These are phyloP conservation scores for Phaeosphaeriaceae sp. DNA, from an alignment of 2,329 filamentous ascomycete species.

Conservation along the genomic window DNA sequence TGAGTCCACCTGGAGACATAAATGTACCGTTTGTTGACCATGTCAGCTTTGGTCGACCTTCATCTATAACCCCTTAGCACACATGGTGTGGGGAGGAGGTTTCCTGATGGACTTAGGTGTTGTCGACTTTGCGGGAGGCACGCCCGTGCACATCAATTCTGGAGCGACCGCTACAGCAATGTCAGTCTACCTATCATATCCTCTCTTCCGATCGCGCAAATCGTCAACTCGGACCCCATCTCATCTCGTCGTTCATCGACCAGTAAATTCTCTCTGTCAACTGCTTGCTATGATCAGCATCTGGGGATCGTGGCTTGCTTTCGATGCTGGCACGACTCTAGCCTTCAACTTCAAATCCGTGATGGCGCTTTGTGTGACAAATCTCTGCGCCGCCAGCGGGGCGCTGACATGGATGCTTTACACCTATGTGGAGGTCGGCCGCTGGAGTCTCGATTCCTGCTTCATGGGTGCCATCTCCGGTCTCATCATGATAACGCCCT, in stretches of 20 bases:
- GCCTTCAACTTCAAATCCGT: constrained; percentile 59
- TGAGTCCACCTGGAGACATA: constrained; percentile 12
- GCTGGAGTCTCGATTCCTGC: constrained; percentile 58
- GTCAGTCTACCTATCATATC: constrained; percentile 60
- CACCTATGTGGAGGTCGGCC: constrained; percentile 52
- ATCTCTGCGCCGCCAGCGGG: constrained; percentile 57
- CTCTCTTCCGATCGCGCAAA: constrained; percentile 55
- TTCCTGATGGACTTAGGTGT: constrained; percentile 55
- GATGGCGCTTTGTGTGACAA: constrained; percentile 59
- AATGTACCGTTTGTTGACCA: not conserved
- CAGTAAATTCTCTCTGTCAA: constrained; percentile 58
- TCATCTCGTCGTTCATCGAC: constrained; percentile 56
- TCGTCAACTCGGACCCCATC: constrained; percentile 55
- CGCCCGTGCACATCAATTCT: constrained; percentile 43
- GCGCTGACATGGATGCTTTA: constrained; percentile 57
- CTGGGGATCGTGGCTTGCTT: constrained; percentile 61
- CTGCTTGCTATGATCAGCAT: constrained; percentile 58
- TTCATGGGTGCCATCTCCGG: constrained; percentile 63
- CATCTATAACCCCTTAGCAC: constrained; percentile 56
- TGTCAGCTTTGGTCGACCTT: constrained; percentile 57
- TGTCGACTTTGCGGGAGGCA: constrained; percentile 57
- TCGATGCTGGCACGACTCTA: constrained; percentile 59
- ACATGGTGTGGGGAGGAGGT: constrained; percentile 59
- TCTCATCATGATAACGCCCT: constrained; percentile 61
- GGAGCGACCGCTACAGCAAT: constrained; percentile 55